Conservation (phyloP, 805 yeast genomes). For the Priceomyces melissophilus region DNA sequence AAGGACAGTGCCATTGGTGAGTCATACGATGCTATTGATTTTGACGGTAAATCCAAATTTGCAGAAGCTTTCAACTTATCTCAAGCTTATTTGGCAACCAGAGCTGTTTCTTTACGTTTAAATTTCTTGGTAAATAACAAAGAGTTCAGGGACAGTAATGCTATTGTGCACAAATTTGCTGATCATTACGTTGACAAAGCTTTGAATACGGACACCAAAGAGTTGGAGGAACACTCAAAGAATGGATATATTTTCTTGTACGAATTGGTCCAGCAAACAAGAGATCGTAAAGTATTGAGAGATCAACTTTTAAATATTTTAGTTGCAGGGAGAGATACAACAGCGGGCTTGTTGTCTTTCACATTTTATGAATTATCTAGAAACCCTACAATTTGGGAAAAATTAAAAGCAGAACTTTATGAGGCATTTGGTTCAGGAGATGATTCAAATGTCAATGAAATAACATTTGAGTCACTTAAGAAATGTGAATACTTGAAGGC, state of each 20-base stretch:
- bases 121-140: conserved; percentile 13
- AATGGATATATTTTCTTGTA: conserved; percentile 45
- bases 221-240: conserved; percentile 24
- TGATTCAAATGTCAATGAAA: conserved; percentile 29
- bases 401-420: conserved; percentile 35
- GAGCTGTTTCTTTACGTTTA: conserved; percentile 11
- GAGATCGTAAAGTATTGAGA: conserved; percentile 44
- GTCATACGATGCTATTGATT: not conserved
- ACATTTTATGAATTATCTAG: conserved; percentile 43
- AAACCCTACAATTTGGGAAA: conserved; percentile 34
- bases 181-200: conserved; percentile 39
- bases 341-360: conserved; percentile 47
- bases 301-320: conserved; percentile 50
- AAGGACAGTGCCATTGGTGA: not conserved
- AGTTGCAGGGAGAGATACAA: conserved; percentile 54
- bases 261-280: conserved; percentile 47
- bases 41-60: conserved; percentile 13
- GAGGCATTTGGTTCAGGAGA: conserved; percentile 30
- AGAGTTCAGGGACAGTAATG: conserved; percentile 28
- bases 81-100: conserved; percentile 23
- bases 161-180: conserved; percentile 28
- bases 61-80: conserved; percentile 26
- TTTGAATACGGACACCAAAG: conserved; percentile 25
- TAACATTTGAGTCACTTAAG: conserved; percentile 48
- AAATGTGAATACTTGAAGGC: conserved; percentile 44